phyloP scores from a whole-genome alignment of 768 basidiomycete species.

The Mrakia hoshinonis region DNA sequence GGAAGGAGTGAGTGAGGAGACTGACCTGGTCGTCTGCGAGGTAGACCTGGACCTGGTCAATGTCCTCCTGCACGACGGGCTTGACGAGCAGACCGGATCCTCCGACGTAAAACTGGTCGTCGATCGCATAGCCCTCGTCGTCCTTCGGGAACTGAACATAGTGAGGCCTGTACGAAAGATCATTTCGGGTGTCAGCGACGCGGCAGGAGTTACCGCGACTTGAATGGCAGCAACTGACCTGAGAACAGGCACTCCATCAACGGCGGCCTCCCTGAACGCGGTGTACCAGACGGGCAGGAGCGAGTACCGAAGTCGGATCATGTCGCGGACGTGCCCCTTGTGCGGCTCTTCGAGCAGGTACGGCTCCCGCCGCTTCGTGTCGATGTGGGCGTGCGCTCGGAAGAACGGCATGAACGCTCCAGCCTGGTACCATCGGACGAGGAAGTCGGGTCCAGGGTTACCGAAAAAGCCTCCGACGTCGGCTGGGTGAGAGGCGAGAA shows the following conservation, averaged over 20 bases:
- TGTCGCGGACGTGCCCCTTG: conserved; percentile 68
- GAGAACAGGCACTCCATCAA: conserved; percentile 70
- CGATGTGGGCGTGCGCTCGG: conserved; percentile 95
- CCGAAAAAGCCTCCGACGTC: conserved; percentile 99
- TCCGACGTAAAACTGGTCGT: conserved; percentile 91
- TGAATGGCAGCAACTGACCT: conserved; percentile 47
- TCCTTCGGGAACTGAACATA: conserved; percentile 90
- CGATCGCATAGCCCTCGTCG: conserved; percentile 70
- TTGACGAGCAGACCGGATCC: conserved; percentile 81
- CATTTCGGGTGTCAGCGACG: too few species aligned
- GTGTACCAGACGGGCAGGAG: conserved; percentile 94
- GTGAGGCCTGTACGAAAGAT: conserved; percentile 64
- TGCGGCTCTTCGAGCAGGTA: conserved; percentile 84
- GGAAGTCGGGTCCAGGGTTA: conserved; percentile 87
- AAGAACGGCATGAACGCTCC: conserved; percentile 95
- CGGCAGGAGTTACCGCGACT: neutral
- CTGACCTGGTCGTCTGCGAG: conserved; percentile 69
- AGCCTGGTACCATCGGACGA: conserved; percentile 94
- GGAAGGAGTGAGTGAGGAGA: neutral
- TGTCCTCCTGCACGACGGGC: conserved; percentile 71
- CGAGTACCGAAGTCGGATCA: conserved; percentile 70
- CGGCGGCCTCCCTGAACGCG: conserved; percentile 81
- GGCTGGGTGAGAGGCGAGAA: conserved; percentile 47
- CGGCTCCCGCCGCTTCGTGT: conserved; percentile 94
- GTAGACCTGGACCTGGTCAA: conserved; percentile 63